Percentiles rank a stretch among this genome's conserved stretches.
phyloP scores from a whole-genome alignment of 352 stramenopile genomes.

The Phytophthora pluvialis region DNA sequence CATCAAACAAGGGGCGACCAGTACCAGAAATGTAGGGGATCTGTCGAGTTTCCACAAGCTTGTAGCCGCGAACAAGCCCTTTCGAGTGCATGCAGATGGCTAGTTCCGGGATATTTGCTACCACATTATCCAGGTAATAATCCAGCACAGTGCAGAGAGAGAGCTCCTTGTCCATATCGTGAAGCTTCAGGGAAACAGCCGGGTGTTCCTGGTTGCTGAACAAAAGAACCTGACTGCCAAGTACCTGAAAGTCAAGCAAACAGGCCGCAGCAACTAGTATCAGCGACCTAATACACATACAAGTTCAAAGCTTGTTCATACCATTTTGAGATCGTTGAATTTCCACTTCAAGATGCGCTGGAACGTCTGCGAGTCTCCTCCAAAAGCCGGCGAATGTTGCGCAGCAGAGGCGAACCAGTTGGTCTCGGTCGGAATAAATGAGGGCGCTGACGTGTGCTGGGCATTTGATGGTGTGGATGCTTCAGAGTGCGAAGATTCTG shows the following conservation, averaged over 20 bases:
- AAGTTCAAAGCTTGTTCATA: slow-evolving; percentile 19
- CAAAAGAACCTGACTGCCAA: slow-evolving; percentile 82
- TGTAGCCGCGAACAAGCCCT: slow-evolving; percentile 84
- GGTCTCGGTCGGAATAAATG: slow-evolving; percentile 22
- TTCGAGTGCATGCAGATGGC: slow-evolving; percentile 90
- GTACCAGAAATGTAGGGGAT: slow-evolving; percentile 84
- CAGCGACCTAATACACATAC: background rate
- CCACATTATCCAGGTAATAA: slow-evolving; percentile 91
- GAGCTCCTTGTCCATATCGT: slow-evolving; percentile 89
- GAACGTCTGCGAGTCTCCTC: slow-evolving; percentile 56
- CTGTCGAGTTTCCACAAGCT: slow-evolving; percentile 81
- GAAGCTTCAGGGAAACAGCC: slow-evolving; percentile 81
- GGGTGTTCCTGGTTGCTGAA: slow-evolving; percentile 88
- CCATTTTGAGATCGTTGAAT: slow-evolving; percentile 89
- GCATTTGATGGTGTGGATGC: background rate
- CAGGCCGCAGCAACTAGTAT: background rate
- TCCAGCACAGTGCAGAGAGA: slow-evolving; percentile 83
- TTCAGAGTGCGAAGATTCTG: background rate
- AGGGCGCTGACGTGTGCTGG: slow-evolving; percentile 5
- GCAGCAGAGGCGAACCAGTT: slow-evolving; percentile 41
- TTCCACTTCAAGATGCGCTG: slow-evolving; percentile 88
- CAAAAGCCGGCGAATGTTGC: slow-evolving; percentile 32
- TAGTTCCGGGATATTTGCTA: slow-evolving; percentile 86
- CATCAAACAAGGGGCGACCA: slow-evolving; percentile 71
- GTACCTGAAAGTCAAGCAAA: slow-evolving; percentile 44